These are phyloP conservation scores for Gnomoniopsis sp. DNA, from an alignment of 2,329 filamentous ascomycete species.

Conservation along the genomic window DNA sequence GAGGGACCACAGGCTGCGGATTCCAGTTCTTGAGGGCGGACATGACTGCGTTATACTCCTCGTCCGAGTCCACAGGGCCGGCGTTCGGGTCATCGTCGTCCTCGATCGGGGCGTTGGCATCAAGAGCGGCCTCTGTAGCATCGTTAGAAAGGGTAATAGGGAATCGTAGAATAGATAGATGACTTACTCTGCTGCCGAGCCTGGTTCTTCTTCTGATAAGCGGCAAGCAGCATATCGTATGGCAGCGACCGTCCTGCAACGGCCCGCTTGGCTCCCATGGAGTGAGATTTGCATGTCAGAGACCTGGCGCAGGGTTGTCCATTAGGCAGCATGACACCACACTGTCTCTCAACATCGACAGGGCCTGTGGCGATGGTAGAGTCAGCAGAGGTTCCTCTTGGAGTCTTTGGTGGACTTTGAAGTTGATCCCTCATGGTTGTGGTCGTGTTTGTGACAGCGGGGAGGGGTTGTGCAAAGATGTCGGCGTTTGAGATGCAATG, in stretches of 20 bases:
- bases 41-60: constrained; percentile 91
- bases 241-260: constrained; percentile 84
- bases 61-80: constrained; percentile 86
- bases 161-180: not conserved
- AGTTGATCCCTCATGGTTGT: not conserved
- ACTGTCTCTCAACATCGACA: constrained; percentile 91
- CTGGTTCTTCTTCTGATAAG: constrained; percentile 97
- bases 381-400: not conserved
- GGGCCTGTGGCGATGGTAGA: constrained; percentile 52
- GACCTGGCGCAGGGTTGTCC: constrained; percentile 84
- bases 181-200: constrained; percentile 90
- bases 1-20: constrained; percentile 72
- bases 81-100: constrained; percentile 80
- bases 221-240: constrained; percentile 86
- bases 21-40: constrained; percentile 70
- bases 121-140: constrained; percentile 72
- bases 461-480: not conserved
- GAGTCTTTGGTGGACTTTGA: not conserved
- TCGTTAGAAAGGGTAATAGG: constrained; percentile 1
- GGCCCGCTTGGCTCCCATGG: constrained; percentile 89
- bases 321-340: constrained; percentile 81
- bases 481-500: constrained; percentile 6
- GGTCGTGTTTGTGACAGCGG: not conserved
- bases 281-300: constrained; percentile 89
- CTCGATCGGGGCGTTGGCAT: constrained; percentile 86